These are phyloP conservation scores for Nemania serpens DNA, from an alignment of 2,329 filamentous ascomycete species.

Conservation along the genomic window DNA sequence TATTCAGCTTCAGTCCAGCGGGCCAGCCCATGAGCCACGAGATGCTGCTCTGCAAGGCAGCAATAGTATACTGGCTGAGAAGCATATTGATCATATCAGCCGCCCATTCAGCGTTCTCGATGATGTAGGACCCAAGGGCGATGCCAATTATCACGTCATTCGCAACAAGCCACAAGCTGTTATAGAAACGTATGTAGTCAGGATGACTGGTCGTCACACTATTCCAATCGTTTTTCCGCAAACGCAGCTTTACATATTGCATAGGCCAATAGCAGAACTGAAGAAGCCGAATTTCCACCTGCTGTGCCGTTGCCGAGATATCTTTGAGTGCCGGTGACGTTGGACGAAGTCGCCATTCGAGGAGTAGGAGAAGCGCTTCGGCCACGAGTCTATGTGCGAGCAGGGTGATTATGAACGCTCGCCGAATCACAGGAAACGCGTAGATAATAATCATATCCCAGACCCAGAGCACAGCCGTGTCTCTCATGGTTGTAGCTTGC, in stretches of 20 bases:
- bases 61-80: slow-evolving; percentile 81
- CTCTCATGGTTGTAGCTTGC: slow-evolving; percentile 84
- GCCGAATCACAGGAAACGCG: slow-evolving; percentile 75
- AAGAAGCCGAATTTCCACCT: slow-evolving; percentile 94
- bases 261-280: slow-evolving; percentile 99
- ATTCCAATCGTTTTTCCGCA: slow-evolving; percentile 89
- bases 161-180: slow-evolving; percentile 95
- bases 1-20: slow-evolving; percentile 92
- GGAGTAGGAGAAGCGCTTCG: slow-evolving; percentile 74
- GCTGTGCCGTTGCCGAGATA: slow-evolving; percentile 93
- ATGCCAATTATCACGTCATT: slow-evolving; percentile 99
- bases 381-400: slow-evolving; percentile 80
- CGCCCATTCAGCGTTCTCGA: slow-evolving; percentile 88
- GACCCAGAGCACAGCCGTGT: slow-evolving; percentile 69
- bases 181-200: slow-evolving; percentile 99
- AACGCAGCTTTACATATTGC: slow-evolving; percentile 90
- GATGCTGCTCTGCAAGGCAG: slow-evolving; percentile 86
- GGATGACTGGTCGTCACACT: slow-evolving; percentile 94
- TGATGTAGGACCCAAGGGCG: slow-evolving; percentile 92
- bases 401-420: slow-evolving; percentile 75
- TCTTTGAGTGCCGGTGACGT: slow-evolving; percentile 88
- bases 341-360: slow-evolving; percentile 84
- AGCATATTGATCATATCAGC: slow-evolving; percentile 77
- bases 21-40: slow-evolving; percentile 96
- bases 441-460: slow-evolving; percentile 75